Evolutionary conservation across 495 filamentous ascomycete species (phyloP).

Genomic region (Aspergillus affinis): DNA sequence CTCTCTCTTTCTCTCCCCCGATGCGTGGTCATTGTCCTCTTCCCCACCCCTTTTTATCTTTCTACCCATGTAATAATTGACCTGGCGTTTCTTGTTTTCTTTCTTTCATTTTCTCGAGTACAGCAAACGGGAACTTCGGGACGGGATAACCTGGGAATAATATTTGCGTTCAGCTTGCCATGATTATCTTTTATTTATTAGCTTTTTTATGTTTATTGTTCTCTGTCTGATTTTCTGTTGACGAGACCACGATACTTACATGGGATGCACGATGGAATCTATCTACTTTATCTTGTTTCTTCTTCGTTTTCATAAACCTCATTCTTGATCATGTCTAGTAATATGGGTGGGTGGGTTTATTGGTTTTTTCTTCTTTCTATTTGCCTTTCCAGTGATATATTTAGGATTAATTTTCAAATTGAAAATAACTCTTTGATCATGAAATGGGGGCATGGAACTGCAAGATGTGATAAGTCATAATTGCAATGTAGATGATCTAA

Average conservation of each 20-base stretch:
- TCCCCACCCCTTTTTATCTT: slow-evolving; percentile 21
- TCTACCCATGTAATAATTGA: slow-evolving; percentile 23
- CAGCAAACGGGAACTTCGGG: neutral
- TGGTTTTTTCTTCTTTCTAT: slow-evolving; percentile 2
- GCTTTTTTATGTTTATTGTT: neutral
- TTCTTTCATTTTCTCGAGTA: neutral
- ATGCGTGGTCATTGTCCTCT: neutral
- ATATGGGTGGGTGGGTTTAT: slow-evolving; percentile 6
- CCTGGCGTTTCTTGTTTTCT: slow-evolving; percentile 19
- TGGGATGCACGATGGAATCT: neutral
- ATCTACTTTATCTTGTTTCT: neutral
- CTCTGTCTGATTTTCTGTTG: neutral
- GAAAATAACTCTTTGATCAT: too few species aligned
- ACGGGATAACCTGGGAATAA: neutral
- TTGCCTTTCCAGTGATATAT: neutral
- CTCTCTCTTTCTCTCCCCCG: neutral
- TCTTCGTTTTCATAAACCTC: neutral
- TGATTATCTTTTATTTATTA: neutral
- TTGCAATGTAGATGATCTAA: neutral
- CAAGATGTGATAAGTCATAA: neutral
- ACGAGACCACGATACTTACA: neutral
- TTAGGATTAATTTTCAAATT: neutral
- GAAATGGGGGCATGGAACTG: too few species aligned
- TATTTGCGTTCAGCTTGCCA: neutral
- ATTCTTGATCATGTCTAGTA: slow-evolving; percentile 2